A percentile compares a stretch with the other conserved stretches of the same genome.
phyloP scores from a whole-genome alignment of 192 early-diverging fungal species.

The Dispira simplex region DNA sequence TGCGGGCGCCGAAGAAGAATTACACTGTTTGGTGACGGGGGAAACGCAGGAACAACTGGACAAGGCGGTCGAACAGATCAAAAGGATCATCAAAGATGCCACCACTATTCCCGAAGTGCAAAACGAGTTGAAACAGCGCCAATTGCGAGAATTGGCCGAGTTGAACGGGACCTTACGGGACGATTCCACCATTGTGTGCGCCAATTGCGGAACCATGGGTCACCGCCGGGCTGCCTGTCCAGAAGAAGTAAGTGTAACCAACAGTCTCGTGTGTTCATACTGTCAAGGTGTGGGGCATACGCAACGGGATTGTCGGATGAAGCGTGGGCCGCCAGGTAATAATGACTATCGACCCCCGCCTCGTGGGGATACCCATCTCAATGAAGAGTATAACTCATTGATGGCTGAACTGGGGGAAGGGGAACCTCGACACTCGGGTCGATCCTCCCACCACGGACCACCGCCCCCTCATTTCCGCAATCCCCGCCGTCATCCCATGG shows the following conservation, averaged over 20 bases:
- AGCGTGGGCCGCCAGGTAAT: conserved; percentile 49
- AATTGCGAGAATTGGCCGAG: conserved; percentile 85
- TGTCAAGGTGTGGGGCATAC: conserved; percentile 86
- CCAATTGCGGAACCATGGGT: conserved; percentile 81
- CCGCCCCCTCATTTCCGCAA: not conserved
- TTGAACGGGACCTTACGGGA: conserved; percentile 94
- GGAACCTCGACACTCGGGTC: conserved; percentile 14
- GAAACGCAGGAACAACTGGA: conserved; percentile 80
- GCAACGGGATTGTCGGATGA: conserved; percentile 79
- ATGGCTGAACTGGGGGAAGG: conserved; percentile 88
- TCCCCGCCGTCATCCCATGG: not conserved
- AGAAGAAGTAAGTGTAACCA: conserved; percentile 72
- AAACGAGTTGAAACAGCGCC: conserved; percentile 89
- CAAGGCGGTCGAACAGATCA: conserved; percentile 69
- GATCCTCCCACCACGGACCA: not conserved
- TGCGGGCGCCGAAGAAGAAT: conserved; percentile 52
- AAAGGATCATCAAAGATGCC: conserved; percentile 86
- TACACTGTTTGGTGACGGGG: conserved; percentile 85
- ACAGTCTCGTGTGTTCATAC: conserved; percentile 71
- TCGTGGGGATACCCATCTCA: conserved; percentile 71
- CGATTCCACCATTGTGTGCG: conserved; percentile 68
- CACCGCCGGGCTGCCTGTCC: conserved; percentile 89
- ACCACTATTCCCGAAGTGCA: conserved; percentile 88
- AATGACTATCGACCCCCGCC: conserved; percentile 49
- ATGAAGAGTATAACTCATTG: conserved; percentile 77